phyloP scores from a whole-genome alignment of 2,329 filamentous ascomycete genomes.

The Hysterium pulicare region DNA sequence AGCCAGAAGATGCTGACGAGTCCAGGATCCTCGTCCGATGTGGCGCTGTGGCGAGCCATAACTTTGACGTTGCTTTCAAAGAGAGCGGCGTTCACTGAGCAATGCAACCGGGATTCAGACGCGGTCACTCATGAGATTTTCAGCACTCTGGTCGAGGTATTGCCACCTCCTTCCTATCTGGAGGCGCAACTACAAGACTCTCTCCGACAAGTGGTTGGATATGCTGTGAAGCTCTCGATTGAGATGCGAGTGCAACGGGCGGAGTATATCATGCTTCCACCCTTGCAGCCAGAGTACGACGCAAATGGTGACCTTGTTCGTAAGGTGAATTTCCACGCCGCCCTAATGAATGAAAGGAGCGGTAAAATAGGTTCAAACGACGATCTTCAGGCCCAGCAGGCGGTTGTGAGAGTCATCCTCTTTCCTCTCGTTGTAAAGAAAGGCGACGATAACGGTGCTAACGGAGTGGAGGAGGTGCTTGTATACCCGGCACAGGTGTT shows the following conservation, averaged over 20 bases:
- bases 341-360: conserved; percentile 84
- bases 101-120: conserved; percentile 80
- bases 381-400: conserved; percentile 67
- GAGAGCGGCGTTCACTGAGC: conserved; percentile 68
- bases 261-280: conserved; percentile 94
- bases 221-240: conserved; percentile 79
- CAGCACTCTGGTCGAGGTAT: conserved; percentile 70
- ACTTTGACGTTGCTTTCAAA: conserved; percentile 83
- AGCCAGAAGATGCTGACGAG: background rate
- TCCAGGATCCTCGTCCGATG: conserved; percentile 67
- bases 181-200: conserved; percentile 74
- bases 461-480: conserved; percentile 84
- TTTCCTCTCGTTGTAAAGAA: conserved; percentile 93
- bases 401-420: conserved; percentile 79
- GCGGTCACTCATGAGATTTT: conserved; percentile 83
- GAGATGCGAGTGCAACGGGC: conserved; percentile 93
- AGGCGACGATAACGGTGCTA: conserved; percentile 76
- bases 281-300: conserved; percentile 85
- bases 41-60: conserved; percentile 88
- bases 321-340: conserved; percentile 80
- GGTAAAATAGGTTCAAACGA: conserved; percentile 65
- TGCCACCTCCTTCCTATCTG: conserved; percentile 75
- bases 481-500: conserved; percentile 88
- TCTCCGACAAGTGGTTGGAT: conserved; percentile 74
- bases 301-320: conserved; percentile 81